phyloP scores from a whole-genome alignment of 176 grass and related monocot genomes.

The Triticum timopheevii region DNA sequence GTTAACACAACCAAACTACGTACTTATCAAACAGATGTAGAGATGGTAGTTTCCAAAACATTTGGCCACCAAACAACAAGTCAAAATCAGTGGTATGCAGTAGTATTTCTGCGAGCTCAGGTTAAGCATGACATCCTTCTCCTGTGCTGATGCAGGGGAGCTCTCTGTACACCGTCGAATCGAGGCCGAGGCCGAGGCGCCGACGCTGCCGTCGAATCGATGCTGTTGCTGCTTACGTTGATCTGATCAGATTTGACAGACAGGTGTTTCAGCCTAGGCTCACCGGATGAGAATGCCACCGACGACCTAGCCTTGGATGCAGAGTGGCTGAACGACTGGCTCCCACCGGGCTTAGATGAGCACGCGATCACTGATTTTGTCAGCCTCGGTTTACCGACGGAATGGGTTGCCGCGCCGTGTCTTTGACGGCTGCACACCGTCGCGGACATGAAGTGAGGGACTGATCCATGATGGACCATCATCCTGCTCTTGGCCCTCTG shows the following conservation, averaged over 20 bases:
- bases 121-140: slow-evolving; percentile 74
- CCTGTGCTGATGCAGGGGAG: slow-evolving; percentile 59
- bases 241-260: slow-evolving; percentile 37
- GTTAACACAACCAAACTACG: slow-evolving; percentile 22
- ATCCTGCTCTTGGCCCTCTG: slow-evolving; percentile 36
- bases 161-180: too few relatives aligned
- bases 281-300: neutral
- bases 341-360: slow-evolving; percentile 47
- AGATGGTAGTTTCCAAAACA: neutral
- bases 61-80: slow-evolving; percentile 21
- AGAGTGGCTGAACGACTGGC: slow-evolving; percentile 54
- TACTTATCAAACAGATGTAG: neutral
- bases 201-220: slow-evolving; percentile 55
- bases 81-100: slow-evolving; percentile 30
- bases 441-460: slow-evolving; percentile 78
- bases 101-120: slow-evolving; percentile 20
- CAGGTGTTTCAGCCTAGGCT: slow-evolving; percentile 26
- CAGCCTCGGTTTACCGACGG: slow-evolving; percentile 43
- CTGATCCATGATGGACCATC: slow-evolving; percentile 21
- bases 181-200: neutral
- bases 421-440: slow-evolving; percentile 74
- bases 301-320: slow-evolving; percentile 33
- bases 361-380: slow-evolving; percentile 28
- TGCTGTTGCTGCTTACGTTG: slow-evolving; percentile 52
- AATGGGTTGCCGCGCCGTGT: slow-evolving; percentile 40